Percentiles rank a stretch among this genome's conserved stretches.
Evolutionary conservation across 2,329 filamentous ascomycete species (phyloP).

Genomic region (Fusarium sp.): DNA sequence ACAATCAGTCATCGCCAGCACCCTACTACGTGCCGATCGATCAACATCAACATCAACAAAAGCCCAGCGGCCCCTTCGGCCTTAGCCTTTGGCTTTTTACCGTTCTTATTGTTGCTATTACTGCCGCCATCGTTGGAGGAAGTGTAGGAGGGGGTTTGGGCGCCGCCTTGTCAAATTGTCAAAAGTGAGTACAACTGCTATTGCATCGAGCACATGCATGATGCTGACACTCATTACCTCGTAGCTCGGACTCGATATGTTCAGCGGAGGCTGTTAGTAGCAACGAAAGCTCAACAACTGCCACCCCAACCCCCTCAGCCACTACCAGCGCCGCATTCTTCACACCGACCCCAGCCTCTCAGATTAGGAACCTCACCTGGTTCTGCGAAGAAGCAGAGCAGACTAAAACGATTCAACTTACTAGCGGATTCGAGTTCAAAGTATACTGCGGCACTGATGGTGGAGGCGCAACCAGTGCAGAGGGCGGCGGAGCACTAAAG

Average conservation of each 20-base stretch:
- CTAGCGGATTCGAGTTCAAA: neutral
- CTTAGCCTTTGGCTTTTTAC: neutral
- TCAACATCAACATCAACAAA: neutral
- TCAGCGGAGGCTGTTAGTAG: neutral
- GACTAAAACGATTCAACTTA: neutral
- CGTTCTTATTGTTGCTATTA: neutral
- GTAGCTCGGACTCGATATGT: neutral
- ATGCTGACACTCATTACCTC: neutral
- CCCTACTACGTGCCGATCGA: neutral
- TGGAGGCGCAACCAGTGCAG: neutral
- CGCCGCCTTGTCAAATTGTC: neutral
- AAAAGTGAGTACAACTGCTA: neutral
- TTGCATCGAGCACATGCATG: neutral
- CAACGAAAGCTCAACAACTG: neutral
- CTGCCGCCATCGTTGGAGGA: neutral
- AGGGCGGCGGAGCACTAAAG: neutral
- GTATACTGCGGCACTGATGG: neutral
- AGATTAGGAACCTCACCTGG: neutral
- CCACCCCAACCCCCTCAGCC: neutral
- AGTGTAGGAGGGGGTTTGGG: neutral
- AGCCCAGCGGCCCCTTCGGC: neutral
- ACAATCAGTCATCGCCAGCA: neutral
- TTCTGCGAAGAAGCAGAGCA: neutral
- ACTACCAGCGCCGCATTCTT: neutral
- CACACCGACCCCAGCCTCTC: neutral